Percentiles rank a stretch among this genome's conserved stretches.
phyloP scores from a whole-genome alignment of 192 early-diverging fungal species.

The Linnemannia hyalina region DNA sequence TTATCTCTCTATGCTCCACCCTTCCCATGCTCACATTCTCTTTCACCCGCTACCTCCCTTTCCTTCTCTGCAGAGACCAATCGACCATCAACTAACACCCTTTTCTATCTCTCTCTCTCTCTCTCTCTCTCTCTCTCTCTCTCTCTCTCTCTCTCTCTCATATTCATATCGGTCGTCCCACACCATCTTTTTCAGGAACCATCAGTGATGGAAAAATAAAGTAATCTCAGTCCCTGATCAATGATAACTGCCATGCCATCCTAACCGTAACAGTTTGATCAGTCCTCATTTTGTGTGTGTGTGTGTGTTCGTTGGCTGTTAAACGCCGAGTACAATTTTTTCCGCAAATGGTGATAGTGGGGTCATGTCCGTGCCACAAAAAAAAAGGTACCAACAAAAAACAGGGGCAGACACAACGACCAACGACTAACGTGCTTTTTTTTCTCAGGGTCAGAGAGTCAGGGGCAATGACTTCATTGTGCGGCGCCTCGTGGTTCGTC shows the following conservation, averaged over 20 bases:
- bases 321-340: too few species aligned
- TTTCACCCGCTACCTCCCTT: background rate
- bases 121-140: too few species aligned
- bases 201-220: background rate
- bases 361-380: background rate
- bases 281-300: background rate
- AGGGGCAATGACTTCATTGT: too few species aligned
- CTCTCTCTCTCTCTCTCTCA: too few species aligned
- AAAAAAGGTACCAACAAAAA: background rate
- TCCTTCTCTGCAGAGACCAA: background rate
- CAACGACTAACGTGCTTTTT: too few species aligned
- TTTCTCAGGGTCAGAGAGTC: too few species aligned
- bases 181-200: background rate
- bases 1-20: background rate
- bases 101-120: too few species aligned
- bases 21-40: background rate
- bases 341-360: background rate
- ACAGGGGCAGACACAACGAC: background rate
- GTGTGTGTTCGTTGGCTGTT: background rate
- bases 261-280: background rate
- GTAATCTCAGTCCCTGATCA: background rate
- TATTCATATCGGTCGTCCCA: too few species aligned
- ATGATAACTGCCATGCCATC: background rate
- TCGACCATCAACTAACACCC: background rate
- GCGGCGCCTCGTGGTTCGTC: too few species aligned